Base-by-base conservation (phyloP, 768 basidiomycete genomes). In the Lyophyllum atratum region DNA sequence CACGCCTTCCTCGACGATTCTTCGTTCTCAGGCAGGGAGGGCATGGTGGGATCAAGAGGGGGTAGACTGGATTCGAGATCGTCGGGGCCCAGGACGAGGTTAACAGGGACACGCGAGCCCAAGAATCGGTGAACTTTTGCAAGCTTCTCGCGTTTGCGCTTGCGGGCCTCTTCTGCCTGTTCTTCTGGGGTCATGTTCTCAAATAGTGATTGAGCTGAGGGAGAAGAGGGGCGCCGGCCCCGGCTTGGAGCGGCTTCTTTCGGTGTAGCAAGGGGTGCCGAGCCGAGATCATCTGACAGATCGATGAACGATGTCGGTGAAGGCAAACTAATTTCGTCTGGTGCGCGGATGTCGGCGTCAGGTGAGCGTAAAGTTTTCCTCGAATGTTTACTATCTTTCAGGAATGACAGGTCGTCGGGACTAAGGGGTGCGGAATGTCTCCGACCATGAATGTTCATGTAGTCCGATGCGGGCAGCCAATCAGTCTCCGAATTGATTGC, bases 61-160 rank as follows among this genome's bases (percentile, higher is more conserved):
- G 72, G 64, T 34, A 72, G 49, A 37, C 62, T 46, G 44, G 64
- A 65, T 42, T 70, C 69, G 15, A 64, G 47, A 67, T 74, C 69
- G 60, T 74, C 66, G 37, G 72, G 62, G 46, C 83, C 87, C 37
- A 86, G 77, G 12, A 90, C 85, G 33, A 92, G 81, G 60, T 84
- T 81, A 14, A 81, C 68, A 8, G 92, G 92, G 25, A 94, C 87
- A 29, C 84, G 82, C 19, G 89, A 91, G n/a, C 92, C 92, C 31
- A 93, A 79, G 72, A 89, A 93, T 45, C 92, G 89, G 71, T 93
- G 90, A 4, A 94, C 80, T 69, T 86, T 93, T 3, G 88, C 89
- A 45, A 94, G 75, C 62, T 86, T 85, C 62, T 90, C 89, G 49
- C 92, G 80, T 71, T 88, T 91, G 59, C 83, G 81, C 55, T 83